Conservation (phyloP, 306 rosid genomes). For the Acacia crassicarpa region DNA sequence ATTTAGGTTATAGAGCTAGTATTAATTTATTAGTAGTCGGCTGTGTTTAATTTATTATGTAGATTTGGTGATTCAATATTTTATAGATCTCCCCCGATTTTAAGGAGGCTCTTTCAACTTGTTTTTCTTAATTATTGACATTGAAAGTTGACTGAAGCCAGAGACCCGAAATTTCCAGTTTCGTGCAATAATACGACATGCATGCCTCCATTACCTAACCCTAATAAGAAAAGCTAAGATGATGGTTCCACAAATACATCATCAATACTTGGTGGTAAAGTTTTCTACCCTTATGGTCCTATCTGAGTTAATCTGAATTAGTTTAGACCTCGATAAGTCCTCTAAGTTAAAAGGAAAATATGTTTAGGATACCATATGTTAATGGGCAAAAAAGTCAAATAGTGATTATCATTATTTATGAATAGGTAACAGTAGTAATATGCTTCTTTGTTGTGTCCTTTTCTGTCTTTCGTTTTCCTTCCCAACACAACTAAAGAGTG, state of each 20-base stretch:
- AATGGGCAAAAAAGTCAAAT: neutral
- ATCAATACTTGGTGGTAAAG: no score
- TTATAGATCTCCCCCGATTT: neutral
- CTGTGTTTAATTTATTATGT: neutral
- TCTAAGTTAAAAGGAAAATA: no score
- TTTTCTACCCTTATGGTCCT: no score
- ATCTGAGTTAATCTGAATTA: no score
- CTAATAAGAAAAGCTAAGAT: neutral
- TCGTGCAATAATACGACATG: neutral
- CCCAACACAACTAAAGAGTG: neutral
- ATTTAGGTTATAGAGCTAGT: no score
- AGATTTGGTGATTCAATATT: neutral
- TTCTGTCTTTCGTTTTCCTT: conserved; percentile 9
- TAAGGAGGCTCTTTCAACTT: neutral
- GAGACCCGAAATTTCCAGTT: neutral
- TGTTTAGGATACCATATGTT: neutral
- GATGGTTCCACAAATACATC: no score
- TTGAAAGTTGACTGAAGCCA: neutral
- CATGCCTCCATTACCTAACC: neutral
- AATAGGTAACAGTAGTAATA: conserved; percentile 5
- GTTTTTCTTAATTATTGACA: neutral
- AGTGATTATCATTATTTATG: conserved; percentile 16
- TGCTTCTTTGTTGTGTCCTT: conserved; percentile 12
- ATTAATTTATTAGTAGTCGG: neutral
- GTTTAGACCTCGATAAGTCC: no score